A percentile compares a stretch with the other conserved stretches of the same genome.
Conservation (phyloP, 2,329 filamentous ascomycete genomes). For the Diaporthe citriasiana region DNA sequence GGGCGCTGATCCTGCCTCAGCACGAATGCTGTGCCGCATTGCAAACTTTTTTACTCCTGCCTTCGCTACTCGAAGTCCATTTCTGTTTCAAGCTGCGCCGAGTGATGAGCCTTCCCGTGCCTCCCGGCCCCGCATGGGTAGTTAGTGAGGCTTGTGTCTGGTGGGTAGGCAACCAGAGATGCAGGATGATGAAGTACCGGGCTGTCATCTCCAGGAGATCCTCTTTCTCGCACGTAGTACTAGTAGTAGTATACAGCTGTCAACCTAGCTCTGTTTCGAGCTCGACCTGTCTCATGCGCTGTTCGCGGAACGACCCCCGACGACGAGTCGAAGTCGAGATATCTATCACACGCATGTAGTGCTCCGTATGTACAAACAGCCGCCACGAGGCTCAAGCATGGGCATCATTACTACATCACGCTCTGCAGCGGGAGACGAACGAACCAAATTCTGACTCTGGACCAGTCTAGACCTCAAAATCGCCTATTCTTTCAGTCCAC, state of each 20-base stretch:
- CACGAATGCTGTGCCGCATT: slow-evolving; percentile 4
- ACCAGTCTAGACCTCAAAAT: slow-evolving; percentile 17
- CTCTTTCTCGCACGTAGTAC: slow-evolving; percentile 4
- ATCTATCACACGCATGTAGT: neutral
- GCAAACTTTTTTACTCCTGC: neutral
- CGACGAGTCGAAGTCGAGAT: neutral
- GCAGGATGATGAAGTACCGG: neutral
- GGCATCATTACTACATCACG: slow-evolving; percentile 8
- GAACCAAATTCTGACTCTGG: slow-evolving; percentile 3
- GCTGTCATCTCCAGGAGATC: neutral
- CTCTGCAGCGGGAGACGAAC: neutral
- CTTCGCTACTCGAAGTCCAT: neutral
- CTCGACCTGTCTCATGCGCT: slow-evolving; percentile 31
- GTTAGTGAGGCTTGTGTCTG: neutral
- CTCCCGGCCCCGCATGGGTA: neutral
- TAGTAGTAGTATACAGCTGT: neutral
- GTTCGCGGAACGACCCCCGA: neutral
- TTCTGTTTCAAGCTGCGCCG: slow-evolving; percentile 26
- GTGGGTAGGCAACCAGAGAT: neutral
- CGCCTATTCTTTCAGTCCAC: neutral
- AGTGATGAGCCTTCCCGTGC: slow-evolving; percentile 25
- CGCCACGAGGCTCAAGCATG: neutral
- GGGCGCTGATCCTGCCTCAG: slow-evolving; percentile 1
- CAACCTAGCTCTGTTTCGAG: slow-evolving; percentile 20
- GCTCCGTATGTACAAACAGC: neutral